Evolutionary conservation across 2,329 filamentous ascomycete genomes (phyloP).

Genomic region (Talaromyces atroroseus): DNA sequence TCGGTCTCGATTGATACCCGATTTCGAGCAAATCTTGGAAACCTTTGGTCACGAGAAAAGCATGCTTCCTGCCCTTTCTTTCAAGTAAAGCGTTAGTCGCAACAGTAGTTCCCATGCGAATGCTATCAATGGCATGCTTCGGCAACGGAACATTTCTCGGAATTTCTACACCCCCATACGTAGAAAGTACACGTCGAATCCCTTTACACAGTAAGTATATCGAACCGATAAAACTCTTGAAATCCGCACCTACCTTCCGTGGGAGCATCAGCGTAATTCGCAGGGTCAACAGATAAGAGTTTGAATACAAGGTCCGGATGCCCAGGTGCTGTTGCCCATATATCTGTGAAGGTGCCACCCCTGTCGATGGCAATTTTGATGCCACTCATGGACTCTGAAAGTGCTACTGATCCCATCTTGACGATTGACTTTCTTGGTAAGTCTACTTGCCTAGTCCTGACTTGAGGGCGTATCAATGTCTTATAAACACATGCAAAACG

Average conservation of each 20-base stretch:
- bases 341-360: conserved; percentile 38
- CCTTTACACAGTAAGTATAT: conserved; percentile 32
- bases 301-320: conserved; percentile 35
- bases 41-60: conserved; percentile 66
- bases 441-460: background rate
- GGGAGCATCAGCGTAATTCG: conserved; percentile 51
- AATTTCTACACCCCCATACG: conserved; percentile 2
- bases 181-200: conserved; percentile 8
- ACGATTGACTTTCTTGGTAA: background rate
- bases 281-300: conserved; percentile 31
- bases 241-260: conserved; percentile 63
- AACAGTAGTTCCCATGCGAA: conserved; percentile 88
- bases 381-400: background rate
- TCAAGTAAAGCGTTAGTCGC: conserved; percentile 70
- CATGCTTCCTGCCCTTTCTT: conserved; percentile 19
- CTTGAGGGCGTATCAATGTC: background rate
- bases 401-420: background rate
- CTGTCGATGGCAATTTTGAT: conserved; percentile 21
- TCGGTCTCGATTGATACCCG: conserved; percentile 82
- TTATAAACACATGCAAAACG: background rate
- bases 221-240: conserved; percentile 56
- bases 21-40: conserved; percentile 85
- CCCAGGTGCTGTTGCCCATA: conserved; percentile 33
- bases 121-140: conserved; percentile 29
- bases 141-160: background rate